phyloP scores from a whole-genome alignment of 106 monocot genomes.

The Phalaenopsis equestris region DNA sequence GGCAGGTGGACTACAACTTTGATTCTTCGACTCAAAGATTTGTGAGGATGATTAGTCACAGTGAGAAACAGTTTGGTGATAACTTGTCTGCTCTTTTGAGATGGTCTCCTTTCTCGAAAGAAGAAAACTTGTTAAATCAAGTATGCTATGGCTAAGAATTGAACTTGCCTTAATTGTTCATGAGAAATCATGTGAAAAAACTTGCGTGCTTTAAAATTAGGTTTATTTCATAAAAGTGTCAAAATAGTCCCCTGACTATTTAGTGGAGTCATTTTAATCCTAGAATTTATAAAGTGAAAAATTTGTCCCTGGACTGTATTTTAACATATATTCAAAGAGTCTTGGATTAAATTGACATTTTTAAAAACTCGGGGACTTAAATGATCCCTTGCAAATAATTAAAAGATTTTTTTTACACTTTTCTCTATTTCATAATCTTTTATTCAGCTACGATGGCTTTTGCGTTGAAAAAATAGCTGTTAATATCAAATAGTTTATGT shows the following conservation, averaged over 20 bases:
- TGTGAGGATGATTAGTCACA: conserved; percentile 27
- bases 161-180: neutral
- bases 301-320: too few relatives aligned
- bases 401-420: too few relatives aligned
- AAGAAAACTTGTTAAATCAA: conserved; percentile 63
- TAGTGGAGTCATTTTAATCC: too few relatives aligned
- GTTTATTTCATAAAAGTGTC: neutral
- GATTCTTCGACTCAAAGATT: conserved; percentile 20
- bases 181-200: neutral
- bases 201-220: neutral
- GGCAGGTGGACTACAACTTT: conserved; percentile 73
- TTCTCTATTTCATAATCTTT: neutral
- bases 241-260: too few relatives aligned
- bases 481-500: neutral
- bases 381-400: too few relatives aligned
- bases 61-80: conserved; percentile 39
- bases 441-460: neutral
- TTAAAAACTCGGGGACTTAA: too few relatives aligned
- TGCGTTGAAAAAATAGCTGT: neutral
- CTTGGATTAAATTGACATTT: too few relatives aligned
- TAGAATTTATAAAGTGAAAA: too few relatives aligned
- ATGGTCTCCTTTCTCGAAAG: conserved; percentile 80
- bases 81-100: conserved; percentile 56
- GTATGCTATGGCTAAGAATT: conserved; percentile 28
- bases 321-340: too few relatives aligned